Evolutionary conservation across 192 early-diverging fungal species (phyloP), one percentile per base, ranked within the genome.

Genomic region (Linnemannia elongata): DNA sequence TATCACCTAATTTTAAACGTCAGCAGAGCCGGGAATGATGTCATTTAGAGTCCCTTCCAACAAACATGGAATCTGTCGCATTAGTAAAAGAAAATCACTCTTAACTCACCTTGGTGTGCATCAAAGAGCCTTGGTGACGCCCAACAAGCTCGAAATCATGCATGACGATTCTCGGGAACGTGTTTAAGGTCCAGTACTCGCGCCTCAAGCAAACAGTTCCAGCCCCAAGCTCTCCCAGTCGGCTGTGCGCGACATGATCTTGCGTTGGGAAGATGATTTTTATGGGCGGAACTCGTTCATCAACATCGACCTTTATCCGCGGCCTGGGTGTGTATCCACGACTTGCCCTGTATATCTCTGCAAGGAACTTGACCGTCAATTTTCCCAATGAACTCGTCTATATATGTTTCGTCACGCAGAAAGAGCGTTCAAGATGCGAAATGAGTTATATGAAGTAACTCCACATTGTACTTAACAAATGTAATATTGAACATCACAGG

Each of bases 301-400:
- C 76, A 45, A 44, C 55, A 33, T 72, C 72, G 0, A 75, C 12
- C 20, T n/a, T 80, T 6, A 78, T 75, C 17, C 73, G 42, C 2
- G 73, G 54, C 39, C 73, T 49, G 2, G 82, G 52, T 35, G 87
- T 69, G 1, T 77, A 70, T 27, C 91, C 91, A 69, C 79, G 82
- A n/a, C 88, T 88, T 0, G 91, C 88, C 7, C 57, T 45, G 60
- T 92, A 87, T 8, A 92, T 69, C 44, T 91, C 88, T 20, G 75
- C 72, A 6, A 92, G 55, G 54, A 90, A 92, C 38, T 45, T 74
- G 0, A 79, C 35, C 9, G 68, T 85, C 13, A 92, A 49, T 35
- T 79, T 82, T 7, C 91, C 91, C 8, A 92, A 36, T 3, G 91
- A 92, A 38, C 90, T 90, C 0, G 91, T 92, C 89, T 92, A 78